Base-by-base conservation (phyloP, 2,329 filamentous ascomycete genomes). In the Fusarium decemcellulare region DNA sequence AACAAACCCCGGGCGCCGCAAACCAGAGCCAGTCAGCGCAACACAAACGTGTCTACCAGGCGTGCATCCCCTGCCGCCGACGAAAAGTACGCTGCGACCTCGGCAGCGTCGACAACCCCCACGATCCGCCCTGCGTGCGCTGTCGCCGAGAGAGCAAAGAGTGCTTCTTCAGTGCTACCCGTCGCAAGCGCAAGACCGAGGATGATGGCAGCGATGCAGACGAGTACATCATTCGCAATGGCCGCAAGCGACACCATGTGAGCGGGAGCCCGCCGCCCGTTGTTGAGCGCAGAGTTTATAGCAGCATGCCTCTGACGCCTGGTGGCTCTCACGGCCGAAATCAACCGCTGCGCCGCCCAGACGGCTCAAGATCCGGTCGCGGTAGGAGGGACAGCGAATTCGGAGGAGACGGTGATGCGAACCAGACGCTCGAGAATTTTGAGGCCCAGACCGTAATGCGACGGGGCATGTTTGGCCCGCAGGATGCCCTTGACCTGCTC, bases 141-240 rank as follows among this genome's bases (percentile, higher is more conserved):
- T 99, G 96, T 79, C 92, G 94, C 56, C 91, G 96, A 72, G 96
- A 99, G 84, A 94, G 92, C 83, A 98, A 98, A 80, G 92, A 97
- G 76, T 99, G 96, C 84, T 97, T 92, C 86, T 99, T 99, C 85
- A 97, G 94, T 67, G 93, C 94, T 18, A 98, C 95, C 34, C 88
- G 96, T 53, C 91, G 96, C 77, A 98, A 98, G 89, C 90, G 94
- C 78, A 97, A 96, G 86, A 87, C 87, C 50, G 89, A 86, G 72
- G 84, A 92, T 71, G 74, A 83, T 37, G 85, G 83, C 56, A 81
- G 81, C 60, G 82, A 85, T 61, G 83, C 84, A 61, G 88, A 90
- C 72, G 91, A 93, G 68, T 93, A 93, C 78, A 88, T 92, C 62
- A 78, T 92, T 34, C 88, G 92, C 72, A 93, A 93, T 79, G 92